These are phyloP conservation scores for Solanum okadae DNA, from an alignment of 257 asterid genomes.

Conservation along the genomic window DNA sequence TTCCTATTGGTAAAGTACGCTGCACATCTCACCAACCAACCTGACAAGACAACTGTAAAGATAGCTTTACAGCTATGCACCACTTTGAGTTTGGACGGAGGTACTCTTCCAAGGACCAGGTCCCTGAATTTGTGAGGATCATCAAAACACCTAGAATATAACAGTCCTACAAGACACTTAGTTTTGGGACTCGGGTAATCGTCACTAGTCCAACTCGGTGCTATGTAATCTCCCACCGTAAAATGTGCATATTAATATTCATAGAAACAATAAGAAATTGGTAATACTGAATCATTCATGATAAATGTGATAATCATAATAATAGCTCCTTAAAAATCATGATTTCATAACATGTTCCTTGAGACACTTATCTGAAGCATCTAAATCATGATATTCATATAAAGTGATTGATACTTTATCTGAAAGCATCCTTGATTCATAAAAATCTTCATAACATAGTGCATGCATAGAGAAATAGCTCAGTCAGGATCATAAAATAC, in stretches of 20 bases:
- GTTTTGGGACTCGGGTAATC: background rate
- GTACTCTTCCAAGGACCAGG: too few species aligned
- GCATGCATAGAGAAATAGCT: background rate
- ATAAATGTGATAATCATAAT: background rate
- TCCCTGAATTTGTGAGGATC: too few species aligned
- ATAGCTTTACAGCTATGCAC: too few species aligned
- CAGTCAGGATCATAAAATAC: background rate
- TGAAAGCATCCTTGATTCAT: background rate
- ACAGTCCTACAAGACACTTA: too few species aligned
- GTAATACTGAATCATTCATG: background rate
- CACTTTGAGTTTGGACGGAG: too few species aligned
- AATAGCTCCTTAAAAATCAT: background rate
- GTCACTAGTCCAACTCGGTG: background rate
- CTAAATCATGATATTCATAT: background rate
- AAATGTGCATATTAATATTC: background rate
- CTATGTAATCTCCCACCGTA: background rate
- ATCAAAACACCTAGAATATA: too few species aligned
- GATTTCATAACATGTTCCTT: background rate
- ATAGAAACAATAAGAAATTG: background rate
- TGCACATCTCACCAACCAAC: too few species aligned
- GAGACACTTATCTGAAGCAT: background rate
- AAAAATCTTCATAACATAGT: too few species aligned
- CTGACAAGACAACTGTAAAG: too few species aligned
- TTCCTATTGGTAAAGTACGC: too few species aligned
- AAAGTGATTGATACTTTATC: background rate